Percentiles rank a stretch among this genome's conserved stretches.
Conservation (phyloP, 805 yeast species). For the Diddensiella caesifluorescens region DNA sequence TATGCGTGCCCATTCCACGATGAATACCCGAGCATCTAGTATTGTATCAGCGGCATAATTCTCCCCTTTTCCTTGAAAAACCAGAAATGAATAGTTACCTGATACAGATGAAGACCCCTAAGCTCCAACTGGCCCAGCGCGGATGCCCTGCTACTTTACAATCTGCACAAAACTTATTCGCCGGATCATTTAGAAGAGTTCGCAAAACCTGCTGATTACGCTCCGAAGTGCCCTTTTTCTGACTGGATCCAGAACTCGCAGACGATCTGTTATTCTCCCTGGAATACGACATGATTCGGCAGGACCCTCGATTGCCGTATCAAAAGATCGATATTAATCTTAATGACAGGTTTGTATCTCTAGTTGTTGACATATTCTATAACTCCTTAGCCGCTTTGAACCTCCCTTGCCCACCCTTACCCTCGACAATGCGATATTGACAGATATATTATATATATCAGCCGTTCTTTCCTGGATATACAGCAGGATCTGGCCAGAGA, state of each 20-base stretch:
- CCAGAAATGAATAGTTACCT: conserved; percentile 24
- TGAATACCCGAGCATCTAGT: conserved; percentile 83
- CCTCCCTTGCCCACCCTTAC: no score
- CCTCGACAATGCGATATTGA: no score
- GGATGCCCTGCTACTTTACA: conserved; percentile 89
- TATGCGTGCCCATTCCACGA: conserved; percentile 92
- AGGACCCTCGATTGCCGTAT: no score
- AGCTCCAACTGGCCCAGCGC: conserved; percentile 96
- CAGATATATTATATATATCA: no score
- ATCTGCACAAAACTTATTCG: conserved; percentile 81
- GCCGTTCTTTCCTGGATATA: no score
- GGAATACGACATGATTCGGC: no score
- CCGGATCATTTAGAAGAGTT: conserved; percentile 68
- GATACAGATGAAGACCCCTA: conserved; percentile 90
- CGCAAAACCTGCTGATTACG: conserved; percentile 66
- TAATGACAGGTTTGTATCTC: not conserved
- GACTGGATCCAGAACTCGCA: conserved; percentile 12
- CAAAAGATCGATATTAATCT: not conserved
- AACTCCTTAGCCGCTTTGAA: no score
- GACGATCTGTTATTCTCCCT: conserved; percentile 7
- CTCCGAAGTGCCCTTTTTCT: conserved; percentile 34
- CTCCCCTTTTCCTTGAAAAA: not conserved
- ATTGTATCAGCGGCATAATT: not conserved
- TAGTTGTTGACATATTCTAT: not conserved
- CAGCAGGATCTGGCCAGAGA: no score